These are phyloP conservation scores for Rhodotorula sp. DNA, from an alignment of 1,284 basidiomycete genomes.

Conservation along the genomic window DNA sequence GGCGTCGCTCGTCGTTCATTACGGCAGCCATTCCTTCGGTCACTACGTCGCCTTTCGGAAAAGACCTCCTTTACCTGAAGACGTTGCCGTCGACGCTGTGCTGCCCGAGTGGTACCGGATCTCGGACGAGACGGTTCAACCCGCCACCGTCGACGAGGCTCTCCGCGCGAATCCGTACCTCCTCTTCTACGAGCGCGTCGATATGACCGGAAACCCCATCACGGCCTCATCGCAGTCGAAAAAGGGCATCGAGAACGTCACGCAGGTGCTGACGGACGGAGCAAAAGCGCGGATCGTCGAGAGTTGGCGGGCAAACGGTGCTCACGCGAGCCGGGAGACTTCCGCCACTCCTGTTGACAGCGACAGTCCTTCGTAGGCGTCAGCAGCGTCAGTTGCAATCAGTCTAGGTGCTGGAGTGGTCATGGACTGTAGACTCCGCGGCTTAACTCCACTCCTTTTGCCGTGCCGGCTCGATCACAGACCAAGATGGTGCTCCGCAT, in stretches of 20 bases:
- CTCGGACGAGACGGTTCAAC: constrained; percentile 76
- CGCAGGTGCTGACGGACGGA: neutral
- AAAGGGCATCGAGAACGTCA: neutral
- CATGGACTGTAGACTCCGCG: neutral
- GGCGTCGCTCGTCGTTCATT: constrained; percentile 79
- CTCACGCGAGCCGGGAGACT: neutral
- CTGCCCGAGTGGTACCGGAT: constrained; percentile 69
- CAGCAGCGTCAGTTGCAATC: too few species aligned
- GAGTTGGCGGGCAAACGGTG: constrained; percentile 15
- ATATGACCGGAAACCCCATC: neutral
- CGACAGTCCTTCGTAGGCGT: neutral
- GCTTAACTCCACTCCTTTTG: neutral
- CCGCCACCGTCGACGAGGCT: constrained; percentile 71
- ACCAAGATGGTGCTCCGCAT: too few species aligned
- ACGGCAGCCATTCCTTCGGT: constrained; percentile 81
- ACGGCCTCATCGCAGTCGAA: neutral
- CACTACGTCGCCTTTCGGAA: constrained; percentile 88
- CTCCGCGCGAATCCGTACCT: constrained; percentile 74
- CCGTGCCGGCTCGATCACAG: neutral
- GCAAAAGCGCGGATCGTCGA: constrained; percentile 21
- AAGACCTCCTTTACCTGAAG: constrained; percentile 43
- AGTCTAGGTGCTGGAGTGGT: too few species aligned
- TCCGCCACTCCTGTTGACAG: neutral
- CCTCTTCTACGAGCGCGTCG: constrained; percentile 79
- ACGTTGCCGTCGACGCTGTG: neutral